phyloP scores from a whole-genome alignment of 2,329 filamentous ascomycete genomes.

The Neophaeococcomyces aloes region DNA sequence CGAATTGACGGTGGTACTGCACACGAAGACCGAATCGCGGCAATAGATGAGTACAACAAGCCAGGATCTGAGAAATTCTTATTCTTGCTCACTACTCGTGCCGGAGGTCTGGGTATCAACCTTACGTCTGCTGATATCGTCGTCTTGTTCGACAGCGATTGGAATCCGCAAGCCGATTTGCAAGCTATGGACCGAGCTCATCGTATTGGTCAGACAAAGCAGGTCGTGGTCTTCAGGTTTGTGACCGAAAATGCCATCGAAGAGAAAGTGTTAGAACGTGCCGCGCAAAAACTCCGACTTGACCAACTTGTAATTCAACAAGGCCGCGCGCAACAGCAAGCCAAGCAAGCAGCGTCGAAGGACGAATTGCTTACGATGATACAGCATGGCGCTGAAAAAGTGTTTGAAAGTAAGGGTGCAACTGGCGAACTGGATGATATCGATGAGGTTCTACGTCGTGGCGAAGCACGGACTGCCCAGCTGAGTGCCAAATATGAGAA shows the following conservation, averaged over 20 bases:
- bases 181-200: constrained; percentile 99
- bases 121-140: constrained; percentile 92
- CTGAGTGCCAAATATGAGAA: constrained; percentile 94
- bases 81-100: constrained; percentile 88
- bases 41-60: constrained; percentile 98
- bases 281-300: constrained; percentile 88
- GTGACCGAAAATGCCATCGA: constrained; percentile 97
- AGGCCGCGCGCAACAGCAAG: constrained; percentile 80
- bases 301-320: constrained; percentile 98
- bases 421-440: constrained; percentile 67
- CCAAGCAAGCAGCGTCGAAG: constrained; percentile 86
- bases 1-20: constrained; percentile 94
- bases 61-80: constrained; percentile 91
- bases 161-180: constrained; percentile 96
- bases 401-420: constrained; percentile 66
- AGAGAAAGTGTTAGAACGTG: constrained; percentile 93
- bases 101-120: constrained; percentile 94
- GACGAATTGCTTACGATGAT: constrained; percentile 97
- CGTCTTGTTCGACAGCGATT: constrained; percentile 92
- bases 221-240: constrained; percentile 92
- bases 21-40: constrained; percentile 92
- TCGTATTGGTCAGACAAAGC: constrained; percentile 96
- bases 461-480: constrained; percentile 78
- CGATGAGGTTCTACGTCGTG: constrained; percentile 73
- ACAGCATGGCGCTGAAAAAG: constrained; percentile 91